Conservation (phyloP, 108 stramenopile genomes). For the Chaetoceros muelleri region DNA sequence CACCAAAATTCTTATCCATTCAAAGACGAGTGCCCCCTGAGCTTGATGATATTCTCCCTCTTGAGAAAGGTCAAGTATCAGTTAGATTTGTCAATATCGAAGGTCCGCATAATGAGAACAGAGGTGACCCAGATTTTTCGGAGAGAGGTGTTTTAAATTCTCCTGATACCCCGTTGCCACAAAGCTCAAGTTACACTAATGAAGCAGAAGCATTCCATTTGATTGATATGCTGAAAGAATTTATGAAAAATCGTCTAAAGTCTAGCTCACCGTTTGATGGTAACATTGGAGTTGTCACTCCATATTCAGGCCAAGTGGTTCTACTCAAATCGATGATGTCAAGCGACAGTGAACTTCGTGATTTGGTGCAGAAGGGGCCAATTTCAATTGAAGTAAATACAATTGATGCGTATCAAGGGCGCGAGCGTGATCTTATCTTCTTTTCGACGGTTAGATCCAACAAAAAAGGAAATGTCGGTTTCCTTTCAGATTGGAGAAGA, state of each 20-base stretch:
- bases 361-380: conserved; percentile 24
- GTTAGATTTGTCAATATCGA: conserved; percentile 63
- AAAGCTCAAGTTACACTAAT: conserved; percentile 34
- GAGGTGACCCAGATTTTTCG: conserved; percentile 26
- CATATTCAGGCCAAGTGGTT: conserved; percentile 91
- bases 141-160: conserved; percentile 12
- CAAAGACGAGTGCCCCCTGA: conserved; percentile 39
- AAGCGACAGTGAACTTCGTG: conserved; percentile 30
- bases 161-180: not conserved
- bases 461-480: conserved; percentile 86
- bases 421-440: conserved; percentile 89
- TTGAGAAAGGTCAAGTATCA: conserved; percentile 12
- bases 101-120: conserved; percentile 54
- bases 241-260: conserved; percentile 25
- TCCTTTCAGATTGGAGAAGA: conserved; percentile 90
- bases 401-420: conserved; percentile 92
- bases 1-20: conserved; percentile 37
- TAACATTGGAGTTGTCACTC: conserved; percentile 89
- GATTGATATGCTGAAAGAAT: conserved; percentile 30
- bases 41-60: conserved; percentile 28
- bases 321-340: conserved; percentile 66
- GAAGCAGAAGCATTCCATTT: conserved; percentile 54
- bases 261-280: conserved; percentile 11
- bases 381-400: conserved; percentile 75
- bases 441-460: conserved; percentile 92